Evolutionary conservation across 495 filamentous ascomycete species (phyloP).

Genomic region (Trichoderma asperelloides): DNA sequence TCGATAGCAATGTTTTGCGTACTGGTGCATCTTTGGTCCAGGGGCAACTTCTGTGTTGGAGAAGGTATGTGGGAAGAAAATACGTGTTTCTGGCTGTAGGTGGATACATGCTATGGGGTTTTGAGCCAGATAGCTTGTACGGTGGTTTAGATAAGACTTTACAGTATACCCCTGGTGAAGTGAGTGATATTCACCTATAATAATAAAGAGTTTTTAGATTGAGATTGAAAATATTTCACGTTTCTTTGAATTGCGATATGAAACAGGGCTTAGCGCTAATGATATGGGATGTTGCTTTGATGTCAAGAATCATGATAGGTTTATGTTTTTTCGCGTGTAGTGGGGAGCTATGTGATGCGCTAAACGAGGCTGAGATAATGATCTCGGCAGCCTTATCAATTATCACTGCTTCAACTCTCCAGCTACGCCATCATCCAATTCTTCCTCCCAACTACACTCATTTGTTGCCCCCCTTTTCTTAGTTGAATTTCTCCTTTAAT

Average conservation of each 20-base stretch:
- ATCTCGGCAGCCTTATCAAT: conserved; percentile 3
- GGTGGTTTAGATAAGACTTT: conserved; percentile 3
- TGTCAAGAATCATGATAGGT: not conserved
- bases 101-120: not conserved
- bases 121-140: not conserved
- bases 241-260: not conserved
- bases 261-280: not conserved
- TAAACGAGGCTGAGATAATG: conserved; percentile 4
- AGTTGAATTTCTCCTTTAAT: not conserved
- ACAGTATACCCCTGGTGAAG: conserved; percentile 7
- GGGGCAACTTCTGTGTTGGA: not conserved
- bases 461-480: not conserved
- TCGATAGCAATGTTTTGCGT: not conserved
- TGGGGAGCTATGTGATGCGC: not conserved
- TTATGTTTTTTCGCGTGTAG: not conserved
- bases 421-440: not conserved
- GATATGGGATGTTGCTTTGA: not conserved
- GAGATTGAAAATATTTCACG: too few species aligned
- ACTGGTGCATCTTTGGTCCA: not conserved
- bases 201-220: too few species aligned
- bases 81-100: not conserved
- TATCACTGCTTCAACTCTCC: not conserved
- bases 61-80: not conserved
- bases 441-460: not conserved
- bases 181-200: not conserved